Percentiles rank a stretch among this genome's conserved stretches.
These are phyloP conservation scores for Blastobotrys aristatus DNA, from an alignment of 1,139 yeast genomes.

Conservation along the genomic window DNA sequence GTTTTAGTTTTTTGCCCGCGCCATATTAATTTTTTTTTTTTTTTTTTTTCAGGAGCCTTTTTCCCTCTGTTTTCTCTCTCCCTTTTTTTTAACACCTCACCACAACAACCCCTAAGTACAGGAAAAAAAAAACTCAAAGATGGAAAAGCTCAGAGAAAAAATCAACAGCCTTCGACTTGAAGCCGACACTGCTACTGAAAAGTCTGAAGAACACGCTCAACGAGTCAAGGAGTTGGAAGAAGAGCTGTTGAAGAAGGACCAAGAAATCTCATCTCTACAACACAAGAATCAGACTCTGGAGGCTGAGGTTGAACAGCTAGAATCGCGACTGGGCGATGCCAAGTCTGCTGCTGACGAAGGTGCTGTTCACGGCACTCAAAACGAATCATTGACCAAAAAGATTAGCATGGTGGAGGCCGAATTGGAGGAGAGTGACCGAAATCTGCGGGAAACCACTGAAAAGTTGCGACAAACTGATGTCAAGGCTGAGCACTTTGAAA, in stretches of 20 bases:
- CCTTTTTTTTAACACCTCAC: neutral
- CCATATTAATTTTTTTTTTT: neutral
- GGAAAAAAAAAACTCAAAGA: conserved; percentile 18
- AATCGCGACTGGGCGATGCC: conserved; percentile 68
- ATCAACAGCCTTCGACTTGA: conserved; percentile 86
- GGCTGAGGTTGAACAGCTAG: conserved; percentile 85
- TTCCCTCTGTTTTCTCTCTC: neutral
- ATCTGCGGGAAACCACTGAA: conserved; percentile 88
- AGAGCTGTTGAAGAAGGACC: conserved; percentile 86
- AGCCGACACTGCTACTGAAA: conserved; percentile 96
- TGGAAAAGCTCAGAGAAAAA: conserved; percentile 59
- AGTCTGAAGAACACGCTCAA: conserved; percentile 79
- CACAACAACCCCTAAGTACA: too few species aligned
- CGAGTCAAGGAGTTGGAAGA: conserved; percentile 88
- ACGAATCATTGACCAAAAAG: conserved; percentile 89
- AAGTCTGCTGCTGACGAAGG: conserved; percentile 93
- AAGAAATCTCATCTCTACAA: conserved; percentile 87
- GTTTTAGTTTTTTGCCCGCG: neutral
- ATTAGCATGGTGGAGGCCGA: conserved; percentile 90
- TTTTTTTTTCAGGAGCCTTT: neutral
- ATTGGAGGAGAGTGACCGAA: conserved; percentile 86
- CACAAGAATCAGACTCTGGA: conserved; percentile 91
- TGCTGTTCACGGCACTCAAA: conserved; percentile 79
- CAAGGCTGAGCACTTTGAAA: conserved; percentile 94
- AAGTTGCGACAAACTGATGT: conserved; percentile 94